Evolutionary conservation across 345 rosid genomes (phyloP).

Genomic region (Dipteronia sinensis): DNA sequence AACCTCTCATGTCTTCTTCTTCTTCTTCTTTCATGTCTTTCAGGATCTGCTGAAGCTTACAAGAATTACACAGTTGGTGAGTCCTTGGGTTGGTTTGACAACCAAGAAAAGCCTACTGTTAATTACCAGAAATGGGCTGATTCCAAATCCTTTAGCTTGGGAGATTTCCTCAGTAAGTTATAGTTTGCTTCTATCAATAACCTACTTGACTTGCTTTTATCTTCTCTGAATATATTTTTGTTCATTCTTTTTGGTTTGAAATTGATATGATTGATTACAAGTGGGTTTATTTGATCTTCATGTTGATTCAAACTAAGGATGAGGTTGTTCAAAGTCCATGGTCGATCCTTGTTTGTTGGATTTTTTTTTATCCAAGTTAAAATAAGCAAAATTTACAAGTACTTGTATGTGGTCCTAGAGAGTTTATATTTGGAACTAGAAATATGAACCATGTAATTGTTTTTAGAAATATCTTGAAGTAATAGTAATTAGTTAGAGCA

Average conservation of each 20-base stretch:
- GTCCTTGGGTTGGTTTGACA: constrained; percentile 73
- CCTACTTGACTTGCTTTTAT: background rate
- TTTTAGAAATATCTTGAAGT: background rate
- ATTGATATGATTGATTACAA: background rate
- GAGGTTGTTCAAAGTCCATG: background rate
- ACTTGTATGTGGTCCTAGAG: background rate
- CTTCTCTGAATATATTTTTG: background rate
- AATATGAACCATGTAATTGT: background rate
- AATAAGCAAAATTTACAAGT: background rate
- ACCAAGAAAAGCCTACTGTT: constrained; percentile 47
- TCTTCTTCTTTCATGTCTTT: constrained; percentile 6
- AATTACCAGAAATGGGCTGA: constrained; percentile 90
- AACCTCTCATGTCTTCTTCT: background rate
- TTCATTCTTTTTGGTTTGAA: background rate
- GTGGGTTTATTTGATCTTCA: background rate
- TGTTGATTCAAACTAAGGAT: background rate
- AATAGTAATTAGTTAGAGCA: background rate
- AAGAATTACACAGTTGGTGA: constrained; percentile 91
- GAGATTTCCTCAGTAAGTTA: constrained; percentile 89
- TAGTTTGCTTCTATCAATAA: background rate
- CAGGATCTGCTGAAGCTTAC: constrained; percentile 56
- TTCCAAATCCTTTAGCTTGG: constrained; percentile 69
- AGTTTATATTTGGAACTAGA: background rate
- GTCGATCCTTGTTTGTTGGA: background rate
- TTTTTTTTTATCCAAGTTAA: too few species aligned